phyloP scores from a whole-genome alignment of 2,329 filamentous ascomycete species.

The Fusarium cyanostomum region DNA sequence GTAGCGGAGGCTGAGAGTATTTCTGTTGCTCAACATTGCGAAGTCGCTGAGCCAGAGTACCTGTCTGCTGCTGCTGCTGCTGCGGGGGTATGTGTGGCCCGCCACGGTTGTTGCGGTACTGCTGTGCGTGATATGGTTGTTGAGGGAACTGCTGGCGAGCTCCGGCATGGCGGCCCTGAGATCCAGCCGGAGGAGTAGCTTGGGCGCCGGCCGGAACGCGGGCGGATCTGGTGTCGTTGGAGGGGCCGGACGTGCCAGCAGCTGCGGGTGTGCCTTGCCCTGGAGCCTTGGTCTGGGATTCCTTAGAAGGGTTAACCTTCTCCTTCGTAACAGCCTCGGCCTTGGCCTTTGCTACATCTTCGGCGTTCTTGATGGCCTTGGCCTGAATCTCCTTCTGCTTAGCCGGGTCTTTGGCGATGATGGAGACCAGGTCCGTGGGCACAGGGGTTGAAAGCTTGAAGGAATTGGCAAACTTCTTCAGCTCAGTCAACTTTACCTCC shows the following conservation, averaged over 20 bases:
- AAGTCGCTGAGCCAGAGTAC: constrained; percentile 60
- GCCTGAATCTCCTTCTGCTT: constrained; percentile 95
- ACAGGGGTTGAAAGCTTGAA: constrained; percentile 97
- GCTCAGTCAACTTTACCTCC: constrained; percentile 89
- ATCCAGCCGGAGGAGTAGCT: constrained; percentile 39
- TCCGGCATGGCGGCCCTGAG: constrained; percentile 56
- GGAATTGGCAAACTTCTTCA: constrained; percentile 92
- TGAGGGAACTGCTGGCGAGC: constrained; percentile 60
- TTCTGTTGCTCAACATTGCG: constrained; percentile 63
- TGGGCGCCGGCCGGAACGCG: constrained; percentile 50
- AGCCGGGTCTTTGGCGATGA: constrained; percentile 93
- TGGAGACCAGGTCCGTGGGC: constrained; percentile 88
- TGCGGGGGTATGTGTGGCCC: constrained; percentile 53
- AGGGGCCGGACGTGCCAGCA: constrained; percentile 25
- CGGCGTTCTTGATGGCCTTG: constrained; percentile 81
- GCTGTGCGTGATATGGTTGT: constrained; percentile 57
- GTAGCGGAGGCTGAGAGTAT: constrained; percentile 54
- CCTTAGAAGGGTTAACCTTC: constrained; percentile 54
- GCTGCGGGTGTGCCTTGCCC: constrained; percentile 36
- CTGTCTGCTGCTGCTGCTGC: constrained; percentile 50
- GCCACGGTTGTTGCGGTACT: constrained; percentile 59
- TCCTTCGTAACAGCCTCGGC: constrained; percentile 57
- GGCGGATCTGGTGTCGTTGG: constrained; percentile 43
- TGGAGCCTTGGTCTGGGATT: constrained; percentile 53
- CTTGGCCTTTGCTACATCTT: constrained; percentile 68